Base-by-base conservation (phyloP, 139 green algal species). In the Dunaliella primolecta region DNA sequence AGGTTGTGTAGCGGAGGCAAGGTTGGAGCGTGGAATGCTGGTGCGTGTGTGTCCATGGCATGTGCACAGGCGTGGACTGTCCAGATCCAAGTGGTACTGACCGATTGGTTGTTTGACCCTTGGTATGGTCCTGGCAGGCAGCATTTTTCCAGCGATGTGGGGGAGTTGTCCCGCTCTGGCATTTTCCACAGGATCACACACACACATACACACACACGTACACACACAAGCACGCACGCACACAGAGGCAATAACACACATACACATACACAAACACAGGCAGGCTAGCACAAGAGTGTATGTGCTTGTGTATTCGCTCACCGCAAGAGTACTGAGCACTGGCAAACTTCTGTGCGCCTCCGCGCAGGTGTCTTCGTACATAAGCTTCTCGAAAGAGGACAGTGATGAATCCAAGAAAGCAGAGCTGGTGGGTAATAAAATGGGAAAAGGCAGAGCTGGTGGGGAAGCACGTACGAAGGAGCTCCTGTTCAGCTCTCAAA, bases 321-420 rank as follows among this genome's bases (percentile, higher is more conserved):
- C 21, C 55, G 76, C 7, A 57, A 27, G 27, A 20, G 30, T 55
- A 11, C 11, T 7, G 46, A 11, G 31, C 32, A 57, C 30, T 55
- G 76, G 31, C 29, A 29, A 2, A 36, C 23, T 72, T 46, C 11
- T 2, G 3, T 81, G 76, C 30, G 74, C 76, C 25, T 20, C 35
- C 25, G 7, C 78, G 32, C 85, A 95, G 91, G 91, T 95, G 15
- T 88, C 78, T 76, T 89, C 92, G 83, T 92, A 90, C 81, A 80
- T 95, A 29, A 83, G 74, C 25, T 92, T 94, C 80, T 88, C 29
- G 31, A 80, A 86, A 57, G 92, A 96, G 55, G 91, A 95, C 75
- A 72, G 77, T 0, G 93, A 96, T 82, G 91, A 92, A 84, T 74
- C 90, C 27, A 93, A 94, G 82, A 92, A 94, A 82, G 76, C 88